Evolutionary conservation across 208 protist species (phyloP), one percentile per base, ranked within the genome.

Genomic region (Wallacemonas rigidus): DNA sequence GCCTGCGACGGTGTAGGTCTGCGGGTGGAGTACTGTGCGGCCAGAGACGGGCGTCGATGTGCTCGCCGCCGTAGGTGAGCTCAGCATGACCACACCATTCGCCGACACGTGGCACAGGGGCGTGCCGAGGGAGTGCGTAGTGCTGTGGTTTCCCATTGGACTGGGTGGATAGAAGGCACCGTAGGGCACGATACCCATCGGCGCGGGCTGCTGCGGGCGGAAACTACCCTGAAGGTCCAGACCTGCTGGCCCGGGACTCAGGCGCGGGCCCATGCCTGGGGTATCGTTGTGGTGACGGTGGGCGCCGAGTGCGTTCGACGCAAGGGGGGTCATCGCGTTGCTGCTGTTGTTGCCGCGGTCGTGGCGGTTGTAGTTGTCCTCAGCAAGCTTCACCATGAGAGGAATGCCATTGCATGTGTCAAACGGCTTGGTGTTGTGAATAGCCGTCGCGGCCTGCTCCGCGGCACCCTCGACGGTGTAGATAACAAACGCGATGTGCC

Each of bases 301-400:
- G 7, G 45, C 17, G 64, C 43, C 14, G 17, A 47, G 50, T 38
- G 12, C 14, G 50, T 26, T 14, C 45, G 45, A 12, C 45, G 45
- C 12, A 12, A 6, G 12, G 45, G 45, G 8, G 69, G 14, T 38
- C 45, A 58, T 14, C 45, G 40, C 15, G 61, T 57, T 36, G 69
- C 51, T 58, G 60, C 26, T 38, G 61, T 26, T 14, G 68, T 12
- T n/a, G 35, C 45, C 35, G 60, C 61, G 60, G 45, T 71, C 50
- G 54, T 44, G 44, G 36, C 53, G 41, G 54, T 56, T 62, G 70
- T 53, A 55, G 53, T 62, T 60, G 57, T 95, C 90, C 75, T 91
- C 87, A 5, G 86, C 90, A 1, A 95, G 75, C 62, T 95, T 95
- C 64, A 93, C 82, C 90, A 95, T 92, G 40, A 95, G 65, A 14